phyloP scores from a whole-genome alignment of 768 basidiomycete genomes.

The Boletus bicolor region DNA sequence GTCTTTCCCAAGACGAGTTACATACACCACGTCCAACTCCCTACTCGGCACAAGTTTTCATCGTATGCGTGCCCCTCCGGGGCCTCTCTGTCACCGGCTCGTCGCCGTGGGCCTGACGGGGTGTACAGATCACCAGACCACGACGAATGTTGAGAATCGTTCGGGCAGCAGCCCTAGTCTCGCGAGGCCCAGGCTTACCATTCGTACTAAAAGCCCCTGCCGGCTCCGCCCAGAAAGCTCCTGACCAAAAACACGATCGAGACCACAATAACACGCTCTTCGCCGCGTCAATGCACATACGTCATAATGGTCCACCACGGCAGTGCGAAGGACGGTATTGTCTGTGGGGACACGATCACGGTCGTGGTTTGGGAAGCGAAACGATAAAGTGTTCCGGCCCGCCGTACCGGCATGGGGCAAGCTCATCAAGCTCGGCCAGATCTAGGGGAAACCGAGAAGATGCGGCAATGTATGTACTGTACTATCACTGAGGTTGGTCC shows the following conservation, averaged over 20 bases:
- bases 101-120: too few species aligned
- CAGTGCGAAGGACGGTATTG: not conserved
- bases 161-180: too few species aligned
- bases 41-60: too few species aligned
- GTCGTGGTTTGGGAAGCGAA: not conserved
- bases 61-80: too few species aligned
- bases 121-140: too few species aligned
- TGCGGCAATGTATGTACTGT: not conserved
- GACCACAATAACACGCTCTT: not conserved
- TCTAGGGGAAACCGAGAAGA: too few species aligned
- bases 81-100: too few species aligned
- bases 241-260: too few species aligned
- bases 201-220: not conserved
- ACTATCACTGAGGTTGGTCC: not conserved
- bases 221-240: not conserved
- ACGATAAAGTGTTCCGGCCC: not conserved
- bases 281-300: not conserved
- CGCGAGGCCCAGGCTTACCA: too few species aligned
- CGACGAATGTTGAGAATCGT: too few species aligned
- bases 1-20: too few species aligned
- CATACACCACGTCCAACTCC: too few species aligned
- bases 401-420: not conserved
- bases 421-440: not conserved
- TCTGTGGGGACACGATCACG: not conserved
- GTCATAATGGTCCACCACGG: not conserved